Conservation (phyloP, 768 basidiomycete species). For the Leccinum arenicola region DNA sequence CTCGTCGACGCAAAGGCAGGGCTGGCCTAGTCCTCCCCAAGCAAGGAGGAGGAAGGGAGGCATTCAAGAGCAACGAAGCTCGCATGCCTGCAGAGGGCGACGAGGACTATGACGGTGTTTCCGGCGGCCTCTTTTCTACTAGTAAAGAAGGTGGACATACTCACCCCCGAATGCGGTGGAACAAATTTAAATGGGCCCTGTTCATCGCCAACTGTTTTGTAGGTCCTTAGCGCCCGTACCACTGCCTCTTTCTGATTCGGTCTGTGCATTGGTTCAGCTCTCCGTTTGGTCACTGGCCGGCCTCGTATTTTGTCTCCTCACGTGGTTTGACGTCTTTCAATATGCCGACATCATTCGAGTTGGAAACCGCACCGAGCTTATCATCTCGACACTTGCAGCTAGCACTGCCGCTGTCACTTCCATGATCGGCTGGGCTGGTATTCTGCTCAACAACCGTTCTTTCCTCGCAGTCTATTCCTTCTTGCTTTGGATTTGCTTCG, state of each 20-base stretch:
- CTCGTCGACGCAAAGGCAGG: conserved; percentile 36
- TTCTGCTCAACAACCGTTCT: conserved; percentile 78
- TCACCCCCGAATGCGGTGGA: conserved; percentile 62
- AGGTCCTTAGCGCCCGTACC: neutral
- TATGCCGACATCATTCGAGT: conserved; percentile 70
- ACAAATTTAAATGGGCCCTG: conserved; percentile 79
- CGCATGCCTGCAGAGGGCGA: conserved; percentile 52
- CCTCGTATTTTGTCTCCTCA: conserved; percentile 64
- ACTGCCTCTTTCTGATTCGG: neutral
- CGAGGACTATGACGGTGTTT: conserved; percentile 51
- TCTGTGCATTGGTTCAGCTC: conserved; percentile 38
- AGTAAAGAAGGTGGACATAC: conserved; percentile 36
- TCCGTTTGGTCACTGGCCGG: conserved; percentile 57
- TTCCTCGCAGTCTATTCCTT: conserved; percentile 76
- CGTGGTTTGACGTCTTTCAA: conserved; percentile 74
- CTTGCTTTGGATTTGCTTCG: conserved; percentile 72
- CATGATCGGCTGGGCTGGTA: conserved; percentile 73
- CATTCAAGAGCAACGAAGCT: conserved; percentile 51
- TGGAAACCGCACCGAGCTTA: conserved; percentile 64
- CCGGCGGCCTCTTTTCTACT: conserved; percentile 36
- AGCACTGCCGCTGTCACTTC: conserved; percentile 59
- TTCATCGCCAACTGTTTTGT: conserved; percentile 54
- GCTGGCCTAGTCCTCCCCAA: conserved; percentile 44
- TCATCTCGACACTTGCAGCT: conserved; percentile 69
- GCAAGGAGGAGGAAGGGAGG: conserved; percentile 69